Evolutionary conservation across 306 rosid species (phyloP).

Genomic region (Benincasa hispida): DNA sequence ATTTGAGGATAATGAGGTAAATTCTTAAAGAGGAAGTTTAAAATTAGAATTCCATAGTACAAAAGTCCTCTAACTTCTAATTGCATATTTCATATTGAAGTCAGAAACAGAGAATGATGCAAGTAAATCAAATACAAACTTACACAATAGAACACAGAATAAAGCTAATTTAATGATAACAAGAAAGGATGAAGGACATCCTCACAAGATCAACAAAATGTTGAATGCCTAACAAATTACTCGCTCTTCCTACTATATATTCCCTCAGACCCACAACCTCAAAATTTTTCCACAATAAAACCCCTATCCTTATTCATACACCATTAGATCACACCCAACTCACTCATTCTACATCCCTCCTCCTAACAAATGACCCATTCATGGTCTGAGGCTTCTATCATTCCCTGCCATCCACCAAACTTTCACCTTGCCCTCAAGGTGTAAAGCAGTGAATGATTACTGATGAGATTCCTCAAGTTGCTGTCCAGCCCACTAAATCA

Average conservation of each 20-base stretch:
- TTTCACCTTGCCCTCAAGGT: background rate
- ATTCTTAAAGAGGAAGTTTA: background rate
- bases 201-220: background rate
- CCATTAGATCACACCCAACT: background rate
- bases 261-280: background rate
- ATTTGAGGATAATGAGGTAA: slow-evolving; percentile 6
- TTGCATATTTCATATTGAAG: background rate
- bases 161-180: background rate
- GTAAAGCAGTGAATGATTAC: background rate
- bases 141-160: background rate
- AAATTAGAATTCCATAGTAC: background rate
- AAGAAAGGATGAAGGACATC: background rate
- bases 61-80: background rate
- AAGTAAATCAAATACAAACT: background rate
- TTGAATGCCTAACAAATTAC: background rate
- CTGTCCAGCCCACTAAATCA: background rate
- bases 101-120: background rate
- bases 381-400: background rate
- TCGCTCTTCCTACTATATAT: background rate
- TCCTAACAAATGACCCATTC: background rate
- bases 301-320: background rate
- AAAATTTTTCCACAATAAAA: background rate
- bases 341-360: background rate
- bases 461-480: background rate
- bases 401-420: background rate